These are phyloP conservation scores for Phytophthora citricola DNA, from an alignment of 352 stramenopile species.

Conservation along the genomic window DNA sequence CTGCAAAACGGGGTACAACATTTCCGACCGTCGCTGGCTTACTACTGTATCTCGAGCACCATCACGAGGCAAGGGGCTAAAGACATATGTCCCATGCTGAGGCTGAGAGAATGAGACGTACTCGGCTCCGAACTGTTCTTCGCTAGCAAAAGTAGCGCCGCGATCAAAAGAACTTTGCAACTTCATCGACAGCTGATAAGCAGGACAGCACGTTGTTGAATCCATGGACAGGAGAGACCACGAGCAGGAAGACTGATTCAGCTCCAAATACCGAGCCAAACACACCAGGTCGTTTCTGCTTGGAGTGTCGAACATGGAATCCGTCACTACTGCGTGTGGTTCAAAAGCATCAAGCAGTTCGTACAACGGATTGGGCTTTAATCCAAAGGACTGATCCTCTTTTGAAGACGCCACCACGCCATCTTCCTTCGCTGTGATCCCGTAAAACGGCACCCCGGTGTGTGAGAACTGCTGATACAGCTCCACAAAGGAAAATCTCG, in stretches of 20 bases:
- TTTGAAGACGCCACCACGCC: background rate
- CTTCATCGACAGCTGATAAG: slow-evolving; percentile 48
- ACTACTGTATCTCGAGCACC: slow-evolving; percentile 14
- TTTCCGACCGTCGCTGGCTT: slow-evolving; percentile 16
- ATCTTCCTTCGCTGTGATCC: slow-evolving; percentile 42
- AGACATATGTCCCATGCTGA: slow-evolving; percentile 35
- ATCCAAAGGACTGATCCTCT: slow-evolving; percentile 1
- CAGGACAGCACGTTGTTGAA: slow-evolving; percentile 55
- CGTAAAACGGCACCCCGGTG: slow-evolving; percentile 50
- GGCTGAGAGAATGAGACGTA: slow-evolving; percentile 36
- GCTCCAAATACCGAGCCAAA: slow-evolving; percentile 41
- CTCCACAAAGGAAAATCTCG: slow-evolving; percentile 56
- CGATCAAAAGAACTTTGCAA: slow-evolving; percentile 47
- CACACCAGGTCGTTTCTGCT: slow-evolving; percentile 43
- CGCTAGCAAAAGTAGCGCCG: slow-evolving; percentile 39
- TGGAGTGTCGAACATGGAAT: slow-evolving; percentile 42
- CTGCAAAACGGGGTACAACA: slow-evolving; percentile 31
- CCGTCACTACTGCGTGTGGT: slow-evolving; percentile 51
- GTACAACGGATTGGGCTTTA: slow-evolving; percentile 40
- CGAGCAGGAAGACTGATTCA: slow-evolving; percentile 41
- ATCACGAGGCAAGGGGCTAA: slow-evolving; percentile 39
- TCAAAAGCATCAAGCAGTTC: slow-evolving; percentile 48
- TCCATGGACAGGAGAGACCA: slow-evolving; percentile 73
- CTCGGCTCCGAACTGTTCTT: slow-evolving; percentile 49
- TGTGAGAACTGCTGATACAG: slow-evolving; percentile 56